These are phyloP conservation scores for Hibiscus mutabilis DNA, from an alignment of 345 rosid genomes.

Conservation along the genomic window DNA sequence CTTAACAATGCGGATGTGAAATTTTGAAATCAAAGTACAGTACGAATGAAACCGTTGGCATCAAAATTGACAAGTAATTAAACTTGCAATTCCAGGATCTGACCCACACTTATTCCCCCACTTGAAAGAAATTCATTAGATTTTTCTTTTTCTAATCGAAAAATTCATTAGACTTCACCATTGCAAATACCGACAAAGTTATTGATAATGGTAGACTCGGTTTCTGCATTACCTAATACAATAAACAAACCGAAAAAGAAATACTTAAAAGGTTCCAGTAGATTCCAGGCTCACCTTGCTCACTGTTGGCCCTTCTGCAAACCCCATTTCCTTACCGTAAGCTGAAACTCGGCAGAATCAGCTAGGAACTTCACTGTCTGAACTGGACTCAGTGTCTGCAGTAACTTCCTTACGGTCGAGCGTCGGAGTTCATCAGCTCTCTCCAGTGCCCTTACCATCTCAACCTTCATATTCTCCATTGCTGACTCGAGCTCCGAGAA, in stretches of 20 bases:
- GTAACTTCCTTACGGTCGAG: slow-evolving; percentile 13
- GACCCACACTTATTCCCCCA: background rate
- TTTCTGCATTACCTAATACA: too few species aligned
- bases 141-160: too few species aligned
- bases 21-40: too few species aligned
- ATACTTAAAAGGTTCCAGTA: background rate
- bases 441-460: slow-evolving; percentile 23
- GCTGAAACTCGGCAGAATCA: slow-evolving; percentile 26
- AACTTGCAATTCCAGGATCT: background rate
- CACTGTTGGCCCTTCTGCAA: background rate
- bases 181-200: background rate
- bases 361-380: slow-evolving; percentile 28
- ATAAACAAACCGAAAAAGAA: background rate
- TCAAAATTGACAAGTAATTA: background rate
- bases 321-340: slow-evolving; percentile 19
- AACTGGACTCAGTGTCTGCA: slow-evolving; percentile 23
- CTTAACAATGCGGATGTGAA: background rate
- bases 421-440: slow-evolving; percentile 23
- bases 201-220: too few species aligned
- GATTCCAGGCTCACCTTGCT: background rate
- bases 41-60: background rate
- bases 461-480: slow-evolving; percentile 10
- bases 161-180: background rate
- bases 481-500: slow-evolving; percentile 17
- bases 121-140: too few species aligned